Evolutionary conservation across 2,329 filamentous ascomycete genomes (phyloP).

Genomic region (Ceratocystis colombiana): DNA sequence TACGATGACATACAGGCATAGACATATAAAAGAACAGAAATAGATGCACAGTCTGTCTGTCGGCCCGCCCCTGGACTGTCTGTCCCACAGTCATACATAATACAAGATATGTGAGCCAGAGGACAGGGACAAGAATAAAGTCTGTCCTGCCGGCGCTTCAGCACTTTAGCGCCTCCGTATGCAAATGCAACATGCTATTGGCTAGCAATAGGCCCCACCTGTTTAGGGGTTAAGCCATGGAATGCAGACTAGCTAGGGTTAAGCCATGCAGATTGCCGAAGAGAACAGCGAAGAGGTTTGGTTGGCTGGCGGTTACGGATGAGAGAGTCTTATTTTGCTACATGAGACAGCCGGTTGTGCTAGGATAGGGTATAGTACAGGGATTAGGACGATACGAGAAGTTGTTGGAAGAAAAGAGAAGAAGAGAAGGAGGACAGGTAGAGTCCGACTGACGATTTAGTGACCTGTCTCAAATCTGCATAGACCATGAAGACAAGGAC

Average conservation of each 20-base stretch:
- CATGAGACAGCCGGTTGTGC: too few species aligned
- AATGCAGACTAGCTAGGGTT: background rate
- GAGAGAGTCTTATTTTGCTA: background rate
- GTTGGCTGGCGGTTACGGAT: conserved; percentile 8
- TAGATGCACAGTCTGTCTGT: too few species aligned
- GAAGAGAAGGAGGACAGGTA: background rate
- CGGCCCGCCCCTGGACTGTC: too few species aligned
- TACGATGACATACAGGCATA: too few species aligned
- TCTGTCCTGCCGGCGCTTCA: background rate
- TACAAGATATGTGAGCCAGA: background rate
- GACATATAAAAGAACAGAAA: too few species aligned
- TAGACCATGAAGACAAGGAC: too few species aligned
- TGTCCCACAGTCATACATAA: too few species aligned
- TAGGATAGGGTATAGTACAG: too few species aligned
- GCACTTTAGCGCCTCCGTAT: too few species aligned
- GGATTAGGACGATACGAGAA: too few species aligned
- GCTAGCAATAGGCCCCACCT: background rate
- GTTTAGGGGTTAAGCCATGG: background rate
- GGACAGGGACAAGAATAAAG: background rate
- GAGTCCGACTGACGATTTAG: background rate
- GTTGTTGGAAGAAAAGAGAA: background rate
- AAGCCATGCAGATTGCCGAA: background rate
- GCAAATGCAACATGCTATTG: conserved; percentile 6
- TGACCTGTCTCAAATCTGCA: too few species aligned
- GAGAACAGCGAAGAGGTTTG: background rate